Evolutionary conservation across 805 yeast species (phyloP).

Genomic region (Cyberlindnera maritima): DNA sequence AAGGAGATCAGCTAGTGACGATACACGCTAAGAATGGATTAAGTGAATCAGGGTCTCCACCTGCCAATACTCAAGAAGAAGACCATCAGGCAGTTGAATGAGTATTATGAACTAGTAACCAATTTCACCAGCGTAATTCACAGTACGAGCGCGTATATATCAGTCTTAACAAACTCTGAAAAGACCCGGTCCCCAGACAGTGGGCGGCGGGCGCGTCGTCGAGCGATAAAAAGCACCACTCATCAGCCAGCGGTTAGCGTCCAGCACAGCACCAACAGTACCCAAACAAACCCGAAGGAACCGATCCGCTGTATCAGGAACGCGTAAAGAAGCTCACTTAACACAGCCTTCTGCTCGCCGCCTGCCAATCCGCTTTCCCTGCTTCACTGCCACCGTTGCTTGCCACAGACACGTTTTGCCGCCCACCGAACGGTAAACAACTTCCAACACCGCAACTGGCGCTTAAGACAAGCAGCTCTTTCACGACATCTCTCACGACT

Average conservation of each 20-base stretch:
- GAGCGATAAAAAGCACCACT: slow-evolving; percentile 7
- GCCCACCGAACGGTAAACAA: not conserved
- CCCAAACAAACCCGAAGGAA: no score
- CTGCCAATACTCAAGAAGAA: no score
- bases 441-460: not conserved
- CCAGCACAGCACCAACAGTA: no score
- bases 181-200: not conserved
- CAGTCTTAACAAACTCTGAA: slow-evolving; percentile 4
- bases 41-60: no score
- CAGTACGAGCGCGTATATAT: slow-evolving; percentile 9
- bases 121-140: slow-evolving; percentile 4
- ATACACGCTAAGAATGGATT: no score
- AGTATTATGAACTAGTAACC: no score
- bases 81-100: not conserved
- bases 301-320: no score
- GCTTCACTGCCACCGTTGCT: not conserved
- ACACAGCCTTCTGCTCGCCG: not conserved
- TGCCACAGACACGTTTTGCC: not conserved
- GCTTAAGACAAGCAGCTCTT: not conserved
- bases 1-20: not conserved
- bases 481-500: not conserved
- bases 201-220: slow-evolving; percentile 4
- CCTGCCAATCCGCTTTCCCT: not conserved
- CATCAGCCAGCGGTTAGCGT: no score
- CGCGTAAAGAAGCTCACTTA: not conserved